These are phyloP conservation scores for Scheffersomyces titani DNA, from an alignment of 1,139 yeast genomes.

Conservation along the genomic window DNA sequence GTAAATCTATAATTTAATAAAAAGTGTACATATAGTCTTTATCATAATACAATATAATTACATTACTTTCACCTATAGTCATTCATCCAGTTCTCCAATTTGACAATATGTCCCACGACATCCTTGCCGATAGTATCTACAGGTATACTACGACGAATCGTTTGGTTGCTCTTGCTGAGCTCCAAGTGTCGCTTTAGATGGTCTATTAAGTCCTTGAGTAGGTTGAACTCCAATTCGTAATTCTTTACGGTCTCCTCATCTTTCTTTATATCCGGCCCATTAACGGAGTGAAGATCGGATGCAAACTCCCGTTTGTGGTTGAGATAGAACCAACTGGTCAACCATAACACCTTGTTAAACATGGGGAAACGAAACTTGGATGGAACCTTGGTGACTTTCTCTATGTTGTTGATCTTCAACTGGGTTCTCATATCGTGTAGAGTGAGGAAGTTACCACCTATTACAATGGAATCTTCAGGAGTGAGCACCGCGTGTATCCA, in stretches of 20 bases:
- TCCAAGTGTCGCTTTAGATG: slow-evolving; percentile 19
- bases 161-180: slow-evolving; percentile 17
- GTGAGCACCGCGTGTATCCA: slow-evolving; percentile 94
- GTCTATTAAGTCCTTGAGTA: slow-evolving; percentile 8
- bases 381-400: slow-evolving; percentile 70
- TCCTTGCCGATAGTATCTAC: slow-evolving; percentile 17
- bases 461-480: slow-evolving; percentile 74
- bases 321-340: slow-evolving; percentile 49
- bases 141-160: slow-evolving; percentile 23
- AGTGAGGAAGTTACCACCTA: slow-evolving; percentile 87
- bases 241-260: neutral
- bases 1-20: neutral
- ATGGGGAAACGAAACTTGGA: slow-evolving; percentile 76
- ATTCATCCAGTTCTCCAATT: slow-evolving; percentile 6
- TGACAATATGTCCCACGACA: slow-evolving; percentile 12
- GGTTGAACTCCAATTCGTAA: neutral
- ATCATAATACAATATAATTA: neutral
- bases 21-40: neutral
- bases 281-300: slow-evolving; percentile 14
- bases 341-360: slow-evolving; percentile 72
- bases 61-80: neutral
- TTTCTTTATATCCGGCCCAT: neutral
- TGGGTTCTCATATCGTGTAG: slow-evolving; percentile 63
- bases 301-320: slow-evolving; percentile 25
- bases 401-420: slow-evolving; percentile 60